Base-by-base conservation (phyloP, 2,329 filamentous ascomycete species). In the Aspergillus sp. region DNA sequence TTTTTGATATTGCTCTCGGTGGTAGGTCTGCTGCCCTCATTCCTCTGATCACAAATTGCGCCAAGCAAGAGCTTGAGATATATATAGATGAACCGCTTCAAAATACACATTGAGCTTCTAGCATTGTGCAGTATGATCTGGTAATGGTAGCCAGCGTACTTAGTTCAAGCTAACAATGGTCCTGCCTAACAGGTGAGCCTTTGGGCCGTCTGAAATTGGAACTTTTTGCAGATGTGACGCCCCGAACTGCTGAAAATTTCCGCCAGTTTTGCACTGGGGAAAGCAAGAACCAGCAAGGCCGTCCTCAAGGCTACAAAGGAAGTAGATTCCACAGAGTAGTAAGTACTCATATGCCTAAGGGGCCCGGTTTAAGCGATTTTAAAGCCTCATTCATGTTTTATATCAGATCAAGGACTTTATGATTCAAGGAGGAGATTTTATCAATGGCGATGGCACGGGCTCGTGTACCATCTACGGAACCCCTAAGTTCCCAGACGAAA, bases 201-300 rank as follows among this genome's bases (percentile, higher is more conserved):
- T 84, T 96, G 15, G 93, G 93, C 62, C 88, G 92, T 57, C 86
- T 96, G 70, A 93, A 90, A 64, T 92, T 96, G 74, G 91, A 97
- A 77, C 86, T 99, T 61, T 97, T 95, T 81, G 86, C 88, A 60
- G 84, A 96, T 76, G 82, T 89, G 21, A 90, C 91, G 0, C 92
- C 93, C 62, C 88, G 88, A 68, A 98, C 95, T 8, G 91, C 92
- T 31, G 95, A 98, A 76, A 98, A 98, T 80, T 98, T 99, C 75
- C 90, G 93, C 47, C 91, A 96, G 72, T 96, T 96, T 79, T 97
- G 93, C 79, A 98, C 93, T 0, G 95, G 95, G 67, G 93, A 98
- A 80, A 87, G 84, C 64, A 96, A 92, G 78, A 90, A 90, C 70
- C 75, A 84, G 51, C 83, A 86, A 9, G 91, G 91, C 35, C 83